These are phyloP conservation scores for Thermothelomyces thermophilus DNA, from an alignment of 2,329 filamentous ascomycete genomes.

Conservation along the genomic window DNA sequence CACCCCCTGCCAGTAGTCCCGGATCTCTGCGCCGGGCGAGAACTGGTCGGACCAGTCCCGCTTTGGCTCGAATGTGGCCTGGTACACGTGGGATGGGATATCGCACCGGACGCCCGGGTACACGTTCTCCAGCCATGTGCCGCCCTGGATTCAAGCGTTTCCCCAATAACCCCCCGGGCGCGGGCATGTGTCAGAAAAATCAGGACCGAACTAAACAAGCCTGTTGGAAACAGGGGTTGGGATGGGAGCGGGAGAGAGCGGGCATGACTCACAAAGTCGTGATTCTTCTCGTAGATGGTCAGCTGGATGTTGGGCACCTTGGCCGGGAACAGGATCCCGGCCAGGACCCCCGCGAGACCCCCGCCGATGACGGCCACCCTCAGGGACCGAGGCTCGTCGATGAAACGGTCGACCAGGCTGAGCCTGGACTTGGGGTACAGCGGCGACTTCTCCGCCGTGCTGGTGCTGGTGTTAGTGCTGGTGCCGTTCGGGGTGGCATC, in stretches of 20 bases:
- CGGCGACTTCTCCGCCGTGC: too few species aligned
- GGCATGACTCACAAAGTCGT: conserved; percentile 51
- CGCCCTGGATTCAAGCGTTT: too few species aligned
- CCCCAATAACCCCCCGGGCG: too few species aligned
- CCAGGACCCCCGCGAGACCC: conserved; percentile 55
- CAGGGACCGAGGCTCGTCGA: conserved; percentile 42
- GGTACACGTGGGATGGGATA: conserved; percentile 64
- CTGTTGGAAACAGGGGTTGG: too few species aligned
- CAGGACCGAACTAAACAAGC: too few species aligned
- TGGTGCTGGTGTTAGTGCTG: too few species aligned
- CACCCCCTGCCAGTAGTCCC: conserved; percentile 55
- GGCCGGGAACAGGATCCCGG: conserved; percentile 58
- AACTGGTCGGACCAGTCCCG: conserved; percentile 48
- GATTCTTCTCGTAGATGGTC: conserved; percentile 62
- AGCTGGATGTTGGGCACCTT: conserved; percentile 64
- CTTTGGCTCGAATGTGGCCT: conserved; percentile 54
- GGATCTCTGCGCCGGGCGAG: conserved; percentile 53
- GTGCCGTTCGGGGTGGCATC: neutral
- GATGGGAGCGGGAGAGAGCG: too few species aligned
- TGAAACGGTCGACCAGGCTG: conserved; percentile 32
- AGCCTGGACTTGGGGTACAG: conserved; percentile 20
- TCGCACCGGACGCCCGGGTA: conserved; percentile 64
- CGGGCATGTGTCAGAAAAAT: too few species aligned
- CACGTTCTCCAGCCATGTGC: conserved; percentile 49
- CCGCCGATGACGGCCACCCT: conserved; percentile 58